Conservation (phyloP, 306 rosid species). For the cucumber (Cucumis sativus) region DNA sequence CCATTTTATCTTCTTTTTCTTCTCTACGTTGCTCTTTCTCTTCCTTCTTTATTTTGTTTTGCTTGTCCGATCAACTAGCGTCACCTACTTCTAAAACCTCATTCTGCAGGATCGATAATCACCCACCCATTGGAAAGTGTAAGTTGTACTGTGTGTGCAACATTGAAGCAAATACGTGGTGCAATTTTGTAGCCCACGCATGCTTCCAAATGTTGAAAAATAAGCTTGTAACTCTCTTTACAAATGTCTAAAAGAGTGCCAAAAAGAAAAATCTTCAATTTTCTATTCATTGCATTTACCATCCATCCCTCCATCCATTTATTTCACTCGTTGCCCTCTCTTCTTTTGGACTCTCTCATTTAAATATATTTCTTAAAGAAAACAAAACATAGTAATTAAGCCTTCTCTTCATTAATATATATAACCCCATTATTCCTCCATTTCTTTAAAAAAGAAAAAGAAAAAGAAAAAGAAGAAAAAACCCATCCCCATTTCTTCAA, state of each 20-base stretch:
- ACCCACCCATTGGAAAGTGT: too few relatives aligned
- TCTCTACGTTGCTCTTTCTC: too few relatives aligned
- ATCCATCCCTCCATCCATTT: not conserved
- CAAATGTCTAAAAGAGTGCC: not conserved
- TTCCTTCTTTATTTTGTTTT: too few relatives aligned
- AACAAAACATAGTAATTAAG: too few relatives aligned
- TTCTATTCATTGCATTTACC: not conserved
- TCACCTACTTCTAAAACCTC: too few relatives aligned
- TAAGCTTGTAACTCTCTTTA: not conserved
- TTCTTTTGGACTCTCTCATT: not conserved
- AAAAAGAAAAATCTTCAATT: not conserved
- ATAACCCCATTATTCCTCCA: not conserved
- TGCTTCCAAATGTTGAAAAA: not conserved
- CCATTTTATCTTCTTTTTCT: too few relatives aligned
- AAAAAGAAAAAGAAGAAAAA: too few relatives aligned
- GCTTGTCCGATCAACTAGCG: too few relatives aligned
- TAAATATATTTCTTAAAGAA: not conserved
- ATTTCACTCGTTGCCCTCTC: not conserved
- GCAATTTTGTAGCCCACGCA: conserved; percentile 6
- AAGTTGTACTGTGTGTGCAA: not conserved
- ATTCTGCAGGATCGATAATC: too few relatives aligned
- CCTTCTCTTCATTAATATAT: not conserved
- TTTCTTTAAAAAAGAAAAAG: not conserved
- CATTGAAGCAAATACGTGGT: conserved; percentile 15
- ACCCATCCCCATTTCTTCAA: not conserved